Evolutionary conservation across 345 rosid species (phyloP).

Genomic region (Euphorbia peplus): DNA sequence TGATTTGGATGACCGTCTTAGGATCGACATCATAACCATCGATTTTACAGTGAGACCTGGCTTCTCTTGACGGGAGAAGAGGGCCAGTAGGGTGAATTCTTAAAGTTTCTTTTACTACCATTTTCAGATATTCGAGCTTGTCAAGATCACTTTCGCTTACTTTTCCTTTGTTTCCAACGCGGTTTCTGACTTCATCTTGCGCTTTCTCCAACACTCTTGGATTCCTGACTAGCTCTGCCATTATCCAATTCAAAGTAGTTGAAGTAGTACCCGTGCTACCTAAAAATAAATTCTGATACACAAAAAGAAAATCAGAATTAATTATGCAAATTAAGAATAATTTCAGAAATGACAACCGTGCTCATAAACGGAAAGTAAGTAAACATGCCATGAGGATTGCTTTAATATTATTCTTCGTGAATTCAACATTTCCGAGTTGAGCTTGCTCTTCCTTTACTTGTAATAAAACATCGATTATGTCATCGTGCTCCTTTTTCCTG

Average conservation of each 20-base stretch:
- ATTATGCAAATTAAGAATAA: not conserved
- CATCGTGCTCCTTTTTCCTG: slow-evolving; percentile 15
- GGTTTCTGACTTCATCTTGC: no score
- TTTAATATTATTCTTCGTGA: slow-evolving; percentile 19
- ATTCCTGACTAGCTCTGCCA: slow-evolving; percentile 48
- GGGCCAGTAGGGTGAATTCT: no score
- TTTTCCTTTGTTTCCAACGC: no score
- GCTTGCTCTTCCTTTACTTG: slow-evolving; percentile 12
- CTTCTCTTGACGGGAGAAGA: no score
- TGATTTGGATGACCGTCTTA: no score
- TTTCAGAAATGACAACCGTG: not conserved
- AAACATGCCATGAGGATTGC: slow-evolving; percentile 26
- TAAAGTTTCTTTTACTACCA: no score
- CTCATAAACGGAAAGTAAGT: not conserved
- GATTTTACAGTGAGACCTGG: no score
- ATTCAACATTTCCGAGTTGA: not conserved
- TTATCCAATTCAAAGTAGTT: slow-evolving; percentile 46
- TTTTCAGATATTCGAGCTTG: no score
- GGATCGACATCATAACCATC: no score
- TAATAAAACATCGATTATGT: slow-evolving; percentile 28
- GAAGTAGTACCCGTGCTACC: slow-evolving; percentile 55
- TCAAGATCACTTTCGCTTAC: no score
- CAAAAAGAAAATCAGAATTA: not conserved
- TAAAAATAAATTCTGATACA: slow-evolving; percentile 17
- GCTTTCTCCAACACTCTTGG: slow-evolving; percentile 53